phyloP scores from a whole-genome alignment of 2,329 filamentous ascomycete genomes.

The Colletotrichum lupini region DNA sequence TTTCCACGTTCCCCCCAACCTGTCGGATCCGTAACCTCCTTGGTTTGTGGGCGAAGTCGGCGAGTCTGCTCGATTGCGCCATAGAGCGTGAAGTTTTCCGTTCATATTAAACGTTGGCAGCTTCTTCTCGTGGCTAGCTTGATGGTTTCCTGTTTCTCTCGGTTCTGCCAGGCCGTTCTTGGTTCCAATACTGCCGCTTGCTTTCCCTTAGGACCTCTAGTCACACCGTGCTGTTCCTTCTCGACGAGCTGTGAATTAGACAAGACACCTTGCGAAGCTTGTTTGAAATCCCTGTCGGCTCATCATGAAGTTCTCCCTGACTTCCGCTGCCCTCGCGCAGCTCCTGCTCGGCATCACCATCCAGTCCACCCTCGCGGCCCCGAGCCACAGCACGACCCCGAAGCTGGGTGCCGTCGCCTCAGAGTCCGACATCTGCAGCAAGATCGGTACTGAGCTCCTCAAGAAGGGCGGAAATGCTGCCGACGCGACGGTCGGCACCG shows the following conservation, averaged over 20 bases:
- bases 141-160: background rate
- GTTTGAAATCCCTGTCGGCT: background rate
- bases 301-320: constrained; percentile 30
- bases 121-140: background rate
- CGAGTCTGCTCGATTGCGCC: background rate
- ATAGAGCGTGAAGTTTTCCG: background rate
- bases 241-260: background rate
- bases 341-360: constrained; percentile 23
- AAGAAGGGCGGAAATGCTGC: constrained; percentile 73
- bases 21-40: background rate
- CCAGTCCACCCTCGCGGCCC: constrained; percentile 21
- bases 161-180: background rate
- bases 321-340: constrained; percentile 27
- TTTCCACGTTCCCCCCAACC: background rate
- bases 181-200: background rate
- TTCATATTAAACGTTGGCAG: background rate
- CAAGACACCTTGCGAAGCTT: background rate
- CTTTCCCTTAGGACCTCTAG: background rate
- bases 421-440: constrained; percentile 68
- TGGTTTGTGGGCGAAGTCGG: background rate
- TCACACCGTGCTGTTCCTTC: background rate
- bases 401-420: constrained; percentile 69
- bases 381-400: background rate
- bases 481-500: constrained; percentile 73
- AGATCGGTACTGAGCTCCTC: constrained; percentile 67